Conservation (phyloP, 768 basidiomycete genomes). For the Russula compacta region DNA sequence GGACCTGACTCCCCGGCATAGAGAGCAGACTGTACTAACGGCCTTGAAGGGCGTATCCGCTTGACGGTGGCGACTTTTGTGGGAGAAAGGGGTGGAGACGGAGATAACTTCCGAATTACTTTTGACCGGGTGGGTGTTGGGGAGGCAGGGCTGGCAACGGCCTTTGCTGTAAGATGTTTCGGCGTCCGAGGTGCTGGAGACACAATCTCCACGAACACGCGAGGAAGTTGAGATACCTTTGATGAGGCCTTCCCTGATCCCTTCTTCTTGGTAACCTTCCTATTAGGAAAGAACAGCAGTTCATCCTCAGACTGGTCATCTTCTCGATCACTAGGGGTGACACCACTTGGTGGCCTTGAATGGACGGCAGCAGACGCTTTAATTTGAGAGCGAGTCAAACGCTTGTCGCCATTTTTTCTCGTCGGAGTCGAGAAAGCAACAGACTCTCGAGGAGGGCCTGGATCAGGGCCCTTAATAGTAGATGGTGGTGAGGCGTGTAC, state of each 20-base stretch:
- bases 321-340: background rate
- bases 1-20: conserved; percentile 18
- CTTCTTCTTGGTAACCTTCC: background rate
- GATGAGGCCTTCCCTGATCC: background rate
- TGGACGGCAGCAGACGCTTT: background rate
- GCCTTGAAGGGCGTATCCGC: background rate
- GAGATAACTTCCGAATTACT: background rate
- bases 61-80: background rate
- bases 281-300: conserved; percentile 3
- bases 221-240: conserved; percentile 8
- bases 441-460: background rate
- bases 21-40: background rate
- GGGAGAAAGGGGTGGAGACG: background rate
- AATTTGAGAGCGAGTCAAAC: conserved; percentile 7
- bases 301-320: conserved; percentile 17
- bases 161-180: background rate
- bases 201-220: conserved; percentile 4
- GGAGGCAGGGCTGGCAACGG: background rate
- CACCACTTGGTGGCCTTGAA: background rate
- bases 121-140: conserved; percentile 11
- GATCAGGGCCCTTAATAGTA: background rate
- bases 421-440: background rate
- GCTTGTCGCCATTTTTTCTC: background rate
- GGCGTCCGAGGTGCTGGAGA: conserved; percentile 8
- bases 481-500: background rate